Base-by-base conservation (phyloP, 1,284 basidiomycete genomes). In the Fomes fomentarius region DNA sequence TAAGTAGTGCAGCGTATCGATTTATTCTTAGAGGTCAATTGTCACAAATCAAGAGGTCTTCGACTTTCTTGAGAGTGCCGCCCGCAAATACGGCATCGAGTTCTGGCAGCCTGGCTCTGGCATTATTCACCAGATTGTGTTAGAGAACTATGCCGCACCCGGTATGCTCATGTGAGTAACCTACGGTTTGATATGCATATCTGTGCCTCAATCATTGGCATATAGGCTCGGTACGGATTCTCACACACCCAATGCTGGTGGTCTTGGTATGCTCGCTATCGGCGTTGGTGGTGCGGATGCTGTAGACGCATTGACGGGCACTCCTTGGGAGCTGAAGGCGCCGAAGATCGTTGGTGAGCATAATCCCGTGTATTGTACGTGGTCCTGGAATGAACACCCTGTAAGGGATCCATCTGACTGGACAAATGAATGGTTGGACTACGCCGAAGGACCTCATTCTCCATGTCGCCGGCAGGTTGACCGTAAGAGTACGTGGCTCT, bases 221-320 rank as follows among this genome's bases (percentile, higher is more conserved):
- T n/a, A n/a, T 53, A 91, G 89, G 88, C 72, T 91, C 30, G 89
- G 89, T 47, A 91, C 89, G 66, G 89, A 99, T 74, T 96, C 94
- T 28, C 97, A 99, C 75, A 99, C 97, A 4, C 97, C 97, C 8
- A 99, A 99, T 71, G 97, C 97, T 38, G 95, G 96, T 59, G 97
- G 97, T 45, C 84, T 99, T 50, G 97, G 97, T n/a, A 85, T 96
- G 81, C 84, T 99, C 56, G 97, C 97, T 9, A 98, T 98, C 56
- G 97, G 97, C 58, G 97, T 99, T 22, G 97, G 97, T 62, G 97
- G 97, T 57, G 97, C 97, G 19, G 97, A 99, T 70, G 97, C 97
- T 17, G 97, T 99, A 28, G 97, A 99, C 72, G 97, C 95, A 14
- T 91, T 99, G 87, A 98, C 96, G 9, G 90, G 93, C 56, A 98